Evolutionary conservation across 495 filamentous ascomycete species (phyloP).

Genomic region (Usnea hakonensis): DNA sequence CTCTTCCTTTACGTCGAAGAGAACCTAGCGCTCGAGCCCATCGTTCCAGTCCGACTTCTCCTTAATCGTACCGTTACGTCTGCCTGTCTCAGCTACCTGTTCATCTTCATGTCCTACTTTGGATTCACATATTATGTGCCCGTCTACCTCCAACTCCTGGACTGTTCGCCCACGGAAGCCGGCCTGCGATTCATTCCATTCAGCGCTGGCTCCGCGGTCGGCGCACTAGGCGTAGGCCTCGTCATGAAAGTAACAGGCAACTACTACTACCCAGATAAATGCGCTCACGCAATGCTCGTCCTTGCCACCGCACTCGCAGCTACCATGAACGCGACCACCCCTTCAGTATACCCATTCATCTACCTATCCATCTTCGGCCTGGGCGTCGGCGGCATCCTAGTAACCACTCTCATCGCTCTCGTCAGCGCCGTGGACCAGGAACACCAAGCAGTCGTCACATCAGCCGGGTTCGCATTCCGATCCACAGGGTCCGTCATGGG

Average conservation of each 20-base stretch:
- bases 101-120: conserved; percentile 46
- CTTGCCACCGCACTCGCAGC: conserved; percentile 42
- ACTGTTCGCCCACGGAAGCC: conserved; percentile 59
- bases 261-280: conserved; percentile 54
- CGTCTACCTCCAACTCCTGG: conserved; percentile 73
- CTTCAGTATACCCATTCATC: conserved; percentile 55
- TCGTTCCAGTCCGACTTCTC: conserved; percentile 77
- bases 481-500: conserved; percentile 79
- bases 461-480: conserved; percentile 73
- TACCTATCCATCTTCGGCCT: conserved; percentile 60
- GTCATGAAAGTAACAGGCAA: conserved; percentile 72
- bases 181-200: conserved; percentile 64
- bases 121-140: conserved; percentile 69
- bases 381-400: conserved; percentile 73
- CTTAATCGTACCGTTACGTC: conserved; percentile 62
- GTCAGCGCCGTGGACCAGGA: conserved; percentile 75
- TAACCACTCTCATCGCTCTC: conserved; percentile 67
- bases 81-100: conserved; percentile 72
- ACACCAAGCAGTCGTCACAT: conserved; percentile 79
- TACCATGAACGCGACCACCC: conserved; percentile 29
- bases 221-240: conserved; percentile 60
- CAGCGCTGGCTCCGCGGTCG: conserved; percentile 58
- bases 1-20: conserved; percentile 62
- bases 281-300: conserved; percentile 46
- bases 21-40: conserved; percentile 58